These are phyloP conservation scores for Lasiosphaeria ovina DNA, from an alignment of 495 filamentous ascomycete species.

Conservation along the genomic window DNA sequence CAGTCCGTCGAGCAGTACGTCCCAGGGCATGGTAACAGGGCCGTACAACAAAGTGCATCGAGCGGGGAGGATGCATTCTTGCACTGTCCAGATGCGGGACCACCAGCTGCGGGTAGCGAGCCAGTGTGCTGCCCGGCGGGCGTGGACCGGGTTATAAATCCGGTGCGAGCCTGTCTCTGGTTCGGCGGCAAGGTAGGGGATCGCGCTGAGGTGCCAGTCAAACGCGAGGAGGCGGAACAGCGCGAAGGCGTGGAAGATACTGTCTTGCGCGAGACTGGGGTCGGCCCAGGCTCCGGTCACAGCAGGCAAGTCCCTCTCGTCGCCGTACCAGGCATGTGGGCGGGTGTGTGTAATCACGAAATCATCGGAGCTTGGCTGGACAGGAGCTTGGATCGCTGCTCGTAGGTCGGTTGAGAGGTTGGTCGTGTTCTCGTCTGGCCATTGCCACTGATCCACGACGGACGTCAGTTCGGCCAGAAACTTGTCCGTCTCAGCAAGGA, in stretches of 20 bases:
- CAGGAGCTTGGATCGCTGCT: neutral
- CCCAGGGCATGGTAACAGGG: slow-evolving; percentile 7
- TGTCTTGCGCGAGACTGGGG: slow-evolving; percentile 1
- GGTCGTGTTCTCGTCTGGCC: neutral
- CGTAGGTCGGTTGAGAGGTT: neutral
- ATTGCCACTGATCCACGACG: neutral
- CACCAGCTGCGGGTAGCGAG: slow-evolving; percentile 5
- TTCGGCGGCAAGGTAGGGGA: neutral
- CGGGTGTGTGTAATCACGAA: neutral
- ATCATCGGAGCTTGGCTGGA: neutral
- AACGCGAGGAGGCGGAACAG: slow-evolving; percentile 8
- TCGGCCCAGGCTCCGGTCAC: slow-evolving; percentile 3
- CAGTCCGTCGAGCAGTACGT: neutral
- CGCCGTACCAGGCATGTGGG: neutral
- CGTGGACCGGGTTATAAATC: neutral
- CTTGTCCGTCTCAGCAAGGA: neutral
- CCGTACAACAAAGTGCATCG: neutral
- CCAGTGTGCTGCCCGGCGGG: slow-evolving; percentile 2
- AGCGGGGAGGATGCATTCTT: slow-evolving; percentile 4
- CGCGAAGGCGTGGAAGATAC: slow-evolving; percentile 13
- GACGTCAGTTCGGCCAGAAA: neutral
- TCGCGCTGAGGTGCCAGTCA: slow-evolving; percentile 1
- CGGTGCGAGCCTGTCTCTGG: neutral
- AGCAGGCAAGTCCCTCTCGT: slow-evolving; percentile 1
- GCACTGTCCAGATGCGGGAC: slow-evolving; percentile 11